phyloP scores from a whole-genome alignment of 1,284 basidiomycete species.

The Fistulinella cinereoalba region DNA sequence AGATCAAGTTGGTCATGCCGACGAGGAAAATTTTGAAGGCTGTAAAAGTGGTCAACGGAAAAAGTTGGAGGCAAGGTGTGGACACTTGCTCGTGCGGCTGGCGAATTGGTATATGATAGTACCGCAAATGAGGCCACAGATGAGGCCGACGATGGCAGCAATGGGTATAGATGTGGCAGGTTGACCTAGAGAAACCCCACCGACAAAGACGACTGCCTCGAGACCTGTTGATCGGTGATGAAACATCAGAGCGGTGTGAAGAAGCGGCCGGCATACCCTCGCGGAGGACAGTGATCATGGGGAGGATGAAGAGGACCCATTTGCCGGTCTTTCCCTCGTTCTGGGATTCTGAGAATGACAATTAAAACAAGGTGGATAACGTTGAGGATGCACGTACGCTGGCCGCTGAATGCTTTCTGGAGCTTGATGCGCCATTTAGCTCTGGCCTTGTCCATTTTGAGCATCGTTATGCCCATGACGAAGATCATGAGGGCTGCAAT shows the following conservation, averaged over 20 bases:
- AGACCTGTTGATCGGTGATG: conserved; percentile 45
- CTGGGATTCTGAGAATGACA: conserved; percentile 34
- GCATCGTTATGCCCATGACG: conserved; percentile 76
- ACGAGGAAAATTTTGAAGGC: conserved; percentile 81
- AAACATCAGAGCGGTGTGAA: no score
- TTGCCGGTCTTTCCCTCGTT: conserved; percentile 53
- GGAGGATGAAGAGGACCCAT: conserved; percentile 86
- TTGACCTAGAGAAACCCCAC: conserved; percentile 84
- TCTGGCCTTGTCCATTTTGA: conserved; percentile 74
- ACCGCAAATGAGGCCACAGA: conserved; percentile 70
- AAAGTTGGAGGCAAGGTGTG: background rate
- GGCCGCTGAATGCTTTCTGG: conserved; percentile 68
- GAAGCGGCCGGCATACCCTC: conserved; percentile 58
- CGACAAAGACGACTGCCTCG: conserved; percentile 91
- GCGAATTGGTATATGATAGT: conserved; percentile 75
- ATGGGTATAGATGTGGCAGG: conserved; percentile 84
- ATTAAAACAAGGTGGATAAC: background rate
- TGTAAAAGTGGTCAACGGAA: conserved; percentile 23
- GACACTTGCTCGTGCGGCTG: conserved; percentile 59
- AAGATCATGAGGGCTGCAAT: conserved; percentile 84
- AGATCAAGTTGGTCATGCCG: conserved; percentile 83
- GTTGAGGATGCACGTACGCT: conserved; percentile 36
- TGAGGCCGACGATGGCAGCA: conserved; percentile 79
- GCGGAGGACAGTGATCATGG: conserved; percentile 85
- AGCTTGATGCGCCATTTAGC: conserved; percentile 91